phyloP scores from a whole-genome alignment of 345 rosid genomes.

The Passiflora organensis region DNA sequence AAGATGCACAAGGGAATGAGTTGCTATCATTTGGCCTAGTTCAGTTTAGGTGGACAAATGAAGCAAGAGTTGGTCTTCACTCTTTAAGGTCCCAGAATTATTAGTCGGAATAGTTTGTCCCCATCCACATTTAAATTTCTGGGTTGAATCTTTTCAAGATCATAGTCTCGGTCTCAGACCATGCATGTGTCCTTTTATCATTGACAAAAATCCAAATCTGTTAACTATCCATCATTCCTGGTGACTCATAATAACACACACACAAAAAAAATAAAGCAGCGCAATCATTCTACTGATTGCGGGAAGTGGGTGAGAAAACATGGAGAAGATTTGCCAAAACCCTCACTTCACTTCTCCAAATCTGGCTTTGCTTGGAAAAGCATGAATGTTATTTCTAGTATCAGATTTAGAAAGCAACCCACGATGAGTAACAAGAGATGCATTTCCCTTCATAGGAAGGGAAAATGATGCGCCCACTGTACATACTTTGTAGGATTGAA shows the following conservation, averaged over 20 bases:
- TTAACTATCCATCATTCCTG: background rate
- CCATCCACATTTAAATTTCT: background rate
- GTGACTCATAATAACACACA: background rate
- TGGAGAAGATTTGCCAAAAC: background rate
- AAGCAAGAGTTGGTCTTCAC: slow-evolving; percentile 15
- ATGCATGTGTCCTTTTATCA: slow-evolving; percentile 10
- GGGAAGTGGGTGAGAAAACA: background rate
- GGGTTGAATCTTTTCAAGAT: slow-evolving; percentile 8
- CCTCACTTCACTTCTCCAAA: no score
- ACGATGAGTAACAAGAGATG: no score
- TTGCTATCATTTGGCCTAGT: slow-evolving; percentile 33
- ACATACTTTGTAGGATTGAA: no score
- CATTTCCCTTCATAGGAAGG: no score
- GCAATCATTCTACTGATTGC: background rate
- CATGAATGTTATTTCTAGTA: no score
- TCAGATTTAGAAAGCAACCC: no score
- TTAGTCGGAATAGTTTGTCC: slow-evolving; percentile 11
- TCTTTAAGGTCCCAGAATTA: slow-evolving; percentile 22
- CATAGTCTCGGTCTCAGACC: no score
- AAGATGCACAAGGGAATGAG: slow-evolving; percentile 15
- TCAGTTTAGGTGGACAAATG: slow-evolving; percentile 18
- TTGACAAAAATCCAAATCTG: background rate
- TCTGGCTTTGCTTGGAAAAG: no score
- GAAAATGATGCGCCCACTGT: no score
- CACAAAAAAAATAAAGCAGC: background rate